Evolutionary conservation across 1,284 basidiomycete genomes (phyloP).

Genomic region (Malassezia yamatoensis): DNA sequence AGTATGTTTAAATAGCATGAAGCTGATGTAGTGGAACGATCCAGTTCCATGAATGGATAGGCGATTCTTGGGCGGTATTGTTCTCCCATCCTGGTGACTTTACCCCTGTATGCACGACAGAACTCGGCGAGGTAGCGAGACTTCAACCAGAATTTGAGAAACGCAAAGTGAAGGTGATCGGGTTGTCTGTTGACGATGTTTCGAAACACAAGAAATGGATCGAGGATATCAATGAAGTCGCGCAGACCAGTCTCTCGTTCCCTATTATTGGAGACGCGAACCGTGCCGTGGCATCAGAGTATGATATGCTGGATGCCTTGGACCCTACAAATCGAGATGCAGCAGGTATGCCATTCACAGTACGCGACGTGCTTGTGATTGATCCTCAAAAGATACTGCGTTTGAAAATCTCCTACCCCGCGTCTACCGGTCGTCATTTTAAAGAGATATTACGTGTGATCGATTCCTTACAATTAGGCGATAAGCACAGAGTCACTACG

Average conservation of each 20-base stretch:
- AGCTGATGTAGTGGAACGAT: slow-evolving; percentile 26
- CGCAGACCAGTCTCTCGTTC: slow-evolving; percentile 68
- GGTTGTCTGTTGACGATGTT: slow-evolving; percentile 80
- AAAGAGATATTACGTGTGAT: slow-evolving; percentile 76
- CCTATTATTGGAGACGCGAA: slow-evolving; percentile 92
- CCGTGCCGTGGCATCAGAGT: slow-evolving; percentile 56
- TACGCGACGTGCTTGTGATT: slow-evolving; percentile 45
- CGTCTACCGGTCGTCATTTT: slow-evolving; percentile 53
- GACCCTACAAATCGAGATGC: slow-evolving; percentile 87
- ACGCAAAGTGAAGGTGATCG: slow-evolving; percentile 68
- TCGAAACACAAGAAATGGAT: slow-evolving; percentile 75
- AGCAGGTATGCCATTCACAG: slow-evolving; percentile 66
- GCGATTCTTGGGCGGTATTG: slow-evolving; percentile 65
- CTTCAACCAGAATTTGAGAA: slow-evolving; percentile 71
- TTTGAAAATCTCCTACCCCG: slow-evolving; percentile 68
- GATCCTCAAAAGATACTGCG: slow-evolving; percentile 52
- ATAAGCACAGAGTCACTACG: slow-evolving; percentile 54
- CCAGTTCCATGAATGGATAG: slow-evolving; percentile 82
- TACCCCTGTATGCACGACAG: slow-evolving; percentile 59
- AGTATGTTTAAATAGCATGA: slow-evolving; percentile 21
- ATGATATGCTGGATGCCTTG: slow-evolving; percentile 92
- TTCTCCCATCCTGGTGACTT: slow-evolving; percentile 64
- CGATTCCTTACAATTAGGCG: slow-evolving; percentile 81
- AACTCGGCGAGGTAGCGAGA: slow-evolving; percentile 87
- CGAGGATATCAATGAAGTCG: slow-evolving; percentile 66